A percentile compares a stretch with the other conserved stretches of the same genome.
Evolutionary conservation across 805 yeast genomes (phyloP).

Genomic region (Tetrapisispora iriomotensis): DNA sequence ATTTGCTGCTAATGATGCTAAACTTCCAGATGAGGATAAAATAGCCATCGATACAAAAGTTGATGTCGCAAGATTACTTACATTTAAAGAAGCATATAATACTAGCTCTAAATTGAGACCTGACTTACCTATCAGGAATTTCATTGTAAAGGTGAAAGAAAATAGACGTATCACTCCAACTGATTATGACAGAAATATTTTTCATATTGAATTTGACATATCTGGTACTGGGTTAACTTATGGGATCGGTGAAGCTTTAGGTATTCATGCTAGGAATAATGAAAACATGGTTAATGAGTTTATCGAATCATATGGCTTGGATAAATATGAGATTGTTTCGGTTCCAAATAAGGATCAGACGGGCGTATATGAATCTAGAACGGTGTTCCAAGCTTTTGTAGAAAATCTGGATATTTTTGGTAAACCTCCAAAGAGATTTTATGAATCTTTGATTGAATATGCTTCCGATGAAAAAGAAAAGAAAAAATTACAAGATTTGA

Average conservation of each 20-base stretch:
- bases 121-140: conserved; percentile 77
- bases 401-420: conserved; percentile 86
- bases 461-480: conserved; percentile 64
- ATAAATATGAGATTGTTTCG: conserved; percentile 58
- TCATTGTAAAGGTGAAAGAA: conserved; percentile 80
- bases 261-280: conserved; percentile 85
- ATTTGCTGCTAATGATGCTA: conserved; percentile 53
- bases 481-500: conserved; percentile 49
- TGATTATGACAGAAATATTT: conserved; percentile 87
- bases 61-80: conserved; percentile 52
- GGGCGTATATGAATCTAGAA: conserved; percentile 54
- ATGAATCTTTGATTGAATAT: conserved; percentile 66
- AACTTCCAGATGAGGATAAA: conserved; percentile 26
- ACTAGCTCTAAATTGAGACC: conserved; percentile 64
- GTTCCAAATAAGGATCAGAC: conserved; percentile 61
- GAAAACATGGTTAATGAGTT: conserved; percentile 55
- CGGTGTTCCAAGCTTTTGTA: conserved; percentile 68
- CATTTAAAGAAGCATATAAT: conserved; percentile 73
- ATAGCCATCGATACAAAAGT: conserved; percentile 31
- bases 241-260: conserved; percentile 93
- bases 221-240: conserved; percentile 84
- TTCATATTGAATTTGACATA: conserved; percentile 91
- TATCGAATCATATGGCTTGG: conserved; percentile 59
- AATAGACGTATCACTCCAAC: conserved; percentile 85
- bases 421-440: conserved; percentile 91